A percentile compares a stretch with the other conserved stretches of the same genome.
Evolutionary conservation across 768 basidiomycete species (phyloP).

Genomic region (Mycena galericulata): DNA sequence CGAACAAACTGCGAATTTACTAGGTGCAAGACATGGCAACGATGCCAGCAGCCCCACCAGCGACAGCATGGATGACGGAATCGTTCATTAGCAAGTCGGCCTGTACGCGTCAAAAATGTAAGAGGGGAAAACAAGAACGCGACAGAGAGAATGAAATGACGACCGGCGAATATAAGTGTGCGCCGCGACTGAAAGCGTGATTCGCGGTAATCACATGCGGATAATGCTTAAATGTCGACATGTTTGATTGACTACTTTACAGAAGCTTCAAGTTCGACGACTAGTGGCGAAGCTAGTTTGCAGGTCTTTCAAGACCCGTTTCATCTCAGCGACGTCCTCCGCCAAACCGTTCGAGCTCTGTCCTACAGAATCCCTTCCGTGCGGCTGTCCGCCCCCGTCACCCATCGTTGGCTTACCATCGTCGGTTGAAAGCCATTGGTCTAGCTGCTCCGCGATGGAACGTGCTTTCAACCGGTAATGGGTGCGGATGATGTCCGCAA

Average conservation of each 20-base stretch:
- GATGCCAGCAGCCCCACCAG: slow-evolving; percentile 93
- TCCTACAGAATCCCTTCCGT: slow-evolving; percentile 47
- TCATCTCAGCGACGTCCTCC: slow-evolving; percentile 80
- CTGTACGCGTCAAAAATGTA: neutral
- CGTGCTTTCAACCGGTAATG: slow-evolving; percentile 91
- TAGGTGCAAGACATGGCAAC: slow-evolving; percentile 92
- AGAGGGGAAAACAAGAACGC: neutral
- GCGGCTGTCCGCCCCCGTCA: slow-evolving; percentile 64
- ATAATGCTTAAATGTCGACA: neutral
- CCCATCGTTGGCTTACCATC: slow-evolving; percentile 71
- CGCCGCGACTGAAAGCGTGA: too few species aligned
- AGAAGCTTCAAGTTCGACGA: slow-evolving; percentile 8
- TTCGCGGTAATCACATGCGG: slow-evolving; percentile 35
- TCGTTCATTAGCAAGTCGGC: slow-evolving; percentile 71
- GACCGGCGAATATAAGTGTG: too few species aligned
- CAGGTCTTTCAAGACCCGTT: slow-evolving; percentile 64
- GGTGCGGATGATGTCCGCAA: slow-evolving; percentile 87
- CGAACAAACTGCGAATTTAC: slow-evolving; percentile 57
- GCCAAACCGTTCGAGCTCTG: slow-evolving; percentile 70
- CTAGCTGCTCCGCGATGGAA: slow-evolving; percentile 77
- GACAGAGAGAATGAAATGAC: too few species aligned
- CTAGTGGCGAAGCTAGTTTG: slow-evolving; percentile 34
- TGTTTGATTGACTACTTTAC: neutral
- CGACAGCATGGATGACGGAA: slow-evolving; percentile 86
- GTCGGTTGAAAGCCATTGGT: slow-evolving; percentile 81